Evolutionary conservation across 441 rosid genomes (phyloP), one percentile per base, ranked within the genome.

Genomic region (Populus hybrid): DNA sequence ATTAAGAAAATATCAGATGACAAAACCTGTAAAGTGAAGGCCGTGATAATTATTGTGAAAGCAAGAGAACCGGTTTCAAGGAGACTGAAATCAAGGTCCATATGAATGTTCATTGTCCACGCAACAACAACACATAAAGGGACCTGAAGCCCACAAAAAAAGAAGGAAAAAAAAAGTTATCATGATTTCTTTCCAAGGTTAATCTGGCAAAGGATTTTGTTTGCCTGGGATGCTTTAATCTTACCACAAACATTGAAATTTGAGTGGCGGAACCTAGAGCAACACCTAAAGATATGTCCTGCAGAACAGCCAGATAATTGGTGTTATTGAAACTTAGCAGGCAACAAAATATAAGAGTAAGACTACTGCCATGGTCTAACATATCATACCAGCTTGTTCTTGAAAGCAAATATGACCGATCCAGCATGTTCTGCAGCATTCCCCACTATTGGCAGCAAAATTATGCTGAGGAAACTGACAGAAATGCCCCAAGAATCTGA

Each of bases 371-470:
- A 38, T 74, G 19, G 23, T 16, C 88, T 86, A 26, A 90, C 72
- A 16, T 88, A 85, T 64, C 91, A 90, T 93, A 92, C 98, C 85
- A 92, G 74, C 84, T 95, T 95, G 92, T 93, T 89, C 80, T 93
- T 94, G 82, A 85, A 92, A 67, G 97, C 99, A 68, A 95, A 95
- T 61, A 95, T 93, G 85, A 95, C 78, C 3, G 99, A 94, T 77
- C 98, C 96, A 35, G 98, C 98, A 82, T 95, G 99, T 78, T 93
- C 97, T n/a, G 98, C 94, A 24, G 99, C 99, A 70, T 95, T 95
- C 73, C 99, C 98, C 21, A 92, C 96, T 1, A 95, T 92, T 7
- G 99, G 97, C 28, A 95, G 85, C 84, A 93, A 71, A 78, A 95
- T 95, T 46, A 91, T 88, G 87, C 97, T 90, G 67, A 93, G 88